A percentile compares a stretch with the other conserved stretches of the same genome.
These are phyloP conservation scores for Kazachstania kunashirensis DNA, from an alignment of 805 yeast genomes.

Conservation along the genomic window DNA sequence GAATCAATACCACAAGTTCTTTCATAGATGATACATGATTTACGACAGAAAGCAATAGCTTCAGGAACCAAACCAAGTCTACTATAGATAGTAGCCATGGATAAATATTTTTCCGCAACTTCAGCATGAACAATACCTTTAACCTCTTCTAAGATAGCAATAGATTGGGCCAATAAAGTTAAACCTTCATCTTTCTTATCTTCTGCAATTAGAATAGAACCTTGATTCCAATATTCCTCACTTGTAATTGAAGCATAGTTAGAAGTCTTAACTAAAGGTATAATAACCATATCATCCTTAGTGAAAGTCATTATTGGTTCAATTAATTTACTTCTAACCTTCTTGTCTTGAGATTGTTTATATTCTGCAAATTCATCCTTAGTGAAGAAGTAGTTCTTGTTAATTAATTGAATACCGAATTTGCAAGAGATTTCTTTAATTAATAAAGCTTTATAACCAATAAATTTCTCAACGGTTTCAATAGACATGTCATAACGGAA, in stretches of 20 bases:
- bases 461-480: slow-evolving; percentile 35
- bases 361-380: slow-evolving; percentile 31
- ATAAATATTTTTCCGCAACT: slow-evolving; percentile 59
- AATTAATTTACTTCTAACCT: slow-evolving; percentile 27
- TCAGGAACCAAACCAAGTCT: slow-evolving; percentile 47
- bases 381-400: slow-evolving; percentile 34
- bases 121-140: slow-evolving; percentile 74
- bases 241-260: slow-evolving; percentile 55
- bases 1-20: slow-evolving; percentile 76
- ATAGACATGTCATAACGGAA: slow-evolving; percentile 51
- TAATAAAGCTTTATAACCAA: slow-evolving; percentile 35
- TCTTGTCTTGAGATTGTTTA: slow-evolving; percentile 27
- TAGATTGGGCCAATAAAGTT: slow-evolving; percentile 56
- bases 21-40: slow-evolving; percentile 65
- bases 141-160: slow-evolving; percentile 68
- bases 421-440: slow-evolving; percentile 66
- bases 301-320: slow-evolving; percentile 37
- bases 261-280: slow-evolving; percentile 70
- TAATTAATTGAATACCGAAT: slow-evolving; percentile 80
- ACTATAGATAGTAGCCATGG: slow-evolving; percentile 56
- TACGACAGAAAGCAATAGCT: slow-evolving; percentile 58
- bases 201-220: slow-evolving; percentile 30
- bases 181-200: slow-evolving; percentile 47
- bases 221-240: slow-evolving; percentile 67
- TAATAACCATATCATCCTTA: slow-evolving; percentile 57